Conservation (phyloP, 345 rosid species). For the Anastatica hierochuntica region DNA sequence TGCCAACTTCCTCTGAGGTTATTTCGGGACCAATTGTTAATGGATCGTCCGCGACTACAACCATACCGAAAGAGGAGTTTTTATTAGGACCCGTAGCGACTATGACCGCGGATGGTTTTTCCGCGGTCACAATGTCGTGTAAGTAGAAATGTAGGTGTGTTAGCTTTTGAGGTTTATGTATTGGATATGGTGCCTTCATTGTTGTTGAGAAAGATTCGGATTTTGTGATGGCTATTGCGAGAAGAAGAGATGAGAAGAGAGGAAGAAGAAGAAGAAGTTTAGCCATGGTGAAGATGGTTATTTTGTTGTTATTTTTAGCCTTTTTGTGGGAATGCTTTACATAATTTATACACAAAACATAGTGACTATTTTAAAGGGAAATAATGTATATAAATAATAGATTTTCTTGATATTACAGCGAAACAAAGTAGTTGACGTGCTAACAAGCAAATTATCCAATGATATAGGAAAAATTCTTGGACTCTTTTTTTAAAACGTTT, state of each 20-base stretch:
- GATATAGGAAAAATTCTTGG: no score
- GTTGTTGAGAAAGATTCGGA: constrained; percentile 15
- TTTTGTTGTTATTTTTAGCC: neutral
- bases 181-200: constrained; percentile 5
- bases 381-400: neutral
- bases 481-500: neutral
- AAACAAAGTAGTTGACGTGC: neutral
- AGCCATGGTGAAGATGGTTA: constrained; percentile 2
- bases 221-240: neutral
- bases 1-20: constrained; percentile 39
- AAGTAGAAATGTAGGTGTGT: no score
- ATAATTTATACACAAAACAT: constrained; percentile 6
- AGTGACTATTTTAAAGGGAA: no score
- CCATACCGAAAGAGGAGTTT: constrained; percentile 32
- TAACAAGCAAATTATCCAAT: neutral
- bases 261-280: neutral
- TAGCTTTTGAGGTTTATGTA: constrained; percentile 30
- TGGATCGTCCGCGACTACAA: constrained; percentile 39
- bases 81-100: constrained; percentile 31
- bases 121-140: constrained; percentile 36
- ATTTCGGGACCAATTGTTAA: constrained; percentile 33
- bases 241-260: constrained; percentile 7
- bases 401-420: neutral
- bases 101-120: constrained; percentile 26
- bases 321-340: neutral